Conservation (phyloP, 2,329 filamentous ascomycete genomes). For the Penicillium sp. region DNA sequence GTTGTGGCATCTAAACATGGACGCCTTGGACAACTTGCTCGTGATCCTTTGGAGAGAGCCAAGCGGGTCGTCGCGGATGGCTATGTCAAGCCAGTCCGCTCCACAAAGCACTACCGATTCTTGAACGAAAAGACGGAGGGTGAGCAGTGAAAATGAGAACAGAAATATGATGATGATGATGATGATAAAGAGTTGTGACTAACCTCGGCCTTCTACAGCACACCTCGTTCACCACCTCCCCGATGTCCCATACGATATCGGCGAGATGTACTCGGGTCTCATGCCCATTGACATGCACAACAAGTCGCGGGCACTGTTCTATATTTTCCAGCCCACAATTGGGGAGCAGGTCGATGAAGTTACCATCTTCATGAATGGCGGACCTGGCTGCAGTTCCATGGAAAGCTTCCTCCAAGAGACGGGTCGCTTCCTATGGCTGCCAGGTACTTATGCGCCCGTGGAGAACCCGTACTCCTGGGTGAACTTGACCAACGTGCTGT, state of each 20-base stretch:
- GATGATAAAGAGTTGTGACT: not conserved
- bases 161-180: not conserved
- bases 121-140: conserved; percentile 35
- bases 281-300: conserved; percentile 61
- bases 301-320: conserved; percentile 53
- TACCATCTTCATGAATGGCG: conserved; percentile 59
- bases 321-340: conserved; percentile 56
- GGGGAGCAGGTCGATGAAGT: conserved; percentile 52
- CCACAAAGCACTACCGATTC: conserved; percentile 36
- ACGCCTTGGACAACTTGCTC: conserved; percentile 34
- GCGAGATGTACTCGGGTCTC: conserved; percentile 57
- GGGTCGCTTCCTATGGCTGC: conserved; percentile 73
- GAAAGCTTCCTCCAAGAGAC: conserved; percentile 77
- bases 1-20: conserved; percentile 34
- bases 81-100: conserved; percentile 19
- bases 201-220: conserved; percentile 46
- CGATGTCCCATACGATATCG: conserved; percentile 71
- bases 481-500: conserved; percentile 77
- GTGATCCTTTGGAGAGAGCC: conserved; percentile 31
- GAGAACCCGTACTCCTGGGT: conserved; percentile 76
- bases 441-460: conserved; percentile 70
- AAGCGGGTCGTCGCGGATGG: conserved; percentile 27
- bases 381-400: conserved; percentile 63
- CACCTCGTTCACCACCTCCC: conserved; percentile 71
- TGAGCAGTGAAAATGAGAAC: conserved; percentile 22